phyloP scores from a whole-genome alignment of 2,329 filamentous ascomycete genomes.

The Aspergillus alliaceus region DNA sequence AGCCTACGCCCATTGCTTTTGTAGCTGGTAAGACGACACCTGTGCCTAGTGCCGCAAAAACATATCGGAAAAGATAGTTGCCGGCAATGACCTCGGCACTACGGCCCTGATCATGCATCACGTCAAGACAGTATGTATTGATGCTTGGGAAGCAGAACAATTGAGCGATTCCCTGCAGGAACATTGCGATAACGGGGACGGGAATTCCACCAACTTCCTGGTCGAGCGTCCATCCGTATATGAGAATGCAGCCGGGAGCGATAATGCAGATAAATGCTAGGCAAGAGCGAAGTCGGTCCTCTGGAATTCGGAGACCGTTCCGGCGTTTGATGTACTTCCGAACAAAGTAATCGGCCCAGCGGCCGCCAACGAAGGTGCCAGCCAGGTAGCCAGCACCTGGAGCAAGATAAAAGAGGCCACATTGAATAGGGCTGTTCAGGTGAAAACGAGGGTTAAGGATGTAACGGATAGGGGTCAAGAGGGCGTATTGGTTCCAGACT shows the following conservation, averaged over 20 bases:
- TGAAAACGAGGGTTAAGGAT: slow-evolving; percentile 73
- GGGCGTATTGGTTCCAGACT: slow-evolving; percentile 74
- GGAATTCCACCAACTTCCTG: slow-evolving; percentile 56
- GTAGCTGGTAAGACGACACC: slow-evolving; percentile 73
- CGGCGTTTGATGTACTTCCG: slow-evolving; percentile 63
- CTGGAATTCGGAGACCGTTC: slow-evolving; percentile 60
- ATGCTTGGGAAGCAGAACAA: slow-evolving; percentile 73
- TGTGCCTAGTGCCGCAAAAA: slow-evolving; percentile 70
- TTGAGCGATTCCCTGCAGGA: slow-evolving; percentile 71
- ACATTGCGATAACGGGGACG: slow-evolving; percentile 69
- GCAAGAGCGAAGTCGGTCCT: slow-evolving; percentile 65
- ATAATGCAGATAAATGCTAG: slow-evolving; percentile 58
- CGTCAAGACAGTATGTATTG: slow-evolving; percentile 80
- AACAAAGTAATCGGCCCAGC: slow-evolving; percentile 67
- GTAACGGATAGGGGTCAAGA: slow-evolving; percentile 69
- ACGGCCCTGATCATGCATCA: slow-evolving; percentile 63
- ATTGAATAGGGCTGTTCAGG: slow-evolving; percentile 64
- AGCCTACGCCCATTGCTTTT: slow-evolving; percentile 74
- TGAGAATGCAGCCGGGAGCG: slow-evolving; percentile 63
- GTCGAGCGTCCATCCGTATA: slow-evolving; percentile 68
- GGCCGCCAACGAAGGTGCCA: slow-evolving; percentile 70
- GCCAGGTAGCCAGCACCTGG: slow-evolving; percentile 69
- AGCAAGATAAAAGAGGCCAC: slow-evolving; percentile 72
- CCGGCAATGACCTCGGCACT: slow-evolving; percentile 75
- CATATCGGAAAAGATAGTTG: slow-evolving; percentile 76